Evolutionary conservation across 768 basidiomycete species (phyloP), one percentile per base, ranked within the genome.

Genomic region (Mycena capillaripes): DNA sequence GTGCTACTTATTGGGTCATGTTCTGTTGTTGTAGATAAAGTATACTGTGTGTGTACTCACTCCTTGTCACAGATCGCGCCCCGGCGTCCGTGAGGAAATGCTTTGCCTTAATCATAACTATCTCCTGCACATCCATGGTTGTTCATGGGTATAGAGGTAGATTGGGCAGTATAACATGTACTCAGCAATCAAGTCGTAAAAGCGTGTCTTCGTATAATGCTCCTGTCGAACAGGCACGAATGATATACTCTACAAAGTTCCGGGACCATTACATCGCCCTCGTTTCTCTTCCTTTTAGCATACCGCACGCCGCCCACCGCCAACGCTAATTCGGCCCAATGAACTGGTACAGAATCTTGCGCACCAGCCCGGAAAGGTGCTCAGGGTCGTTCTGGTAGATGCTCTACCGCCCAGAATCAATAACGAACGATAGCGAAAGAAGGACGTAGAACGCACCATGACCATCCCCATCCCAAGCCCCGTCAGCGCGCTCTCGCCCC

Each of bases 261-360:
- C 40, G 17, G 4, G 17, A 44, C 42, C 16, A 44, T 19, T 44
- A 36, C 34, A 36, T 36, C 34, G 34, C 34, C 7, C 34, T 36
- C 12, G 6, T 44, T 16, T 17, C 19, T 44, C 42, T 44, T 14
- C 19, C 42, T 44, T 44, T 6, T 14, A 14, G 10, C 19, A 17
- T 44, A 21, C n/a, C n/a, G n/a, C n/a, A n/a, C 42, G 19, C 42
- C 42, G 12, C 46, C 8, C 46, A 14, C 46, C 23, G 10, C 46
- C 23, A 21, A 56, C n/a, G 42, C 56, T 38, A 96, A 80, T 96
- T 96, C 2, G 95, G 94, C 3, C 96, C 96, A 78, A 97, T 90
- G 71, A 97, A 95, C 77, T 97, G 95, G 79, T 96, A 97, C 77
- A 97, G 73, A 73, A 97, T 90, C 69, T 92, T 86, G 71, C 95